phyloP scores from a whole-genome alignment of 129 eudicot species.

The Lonicera japonica region DNA sequence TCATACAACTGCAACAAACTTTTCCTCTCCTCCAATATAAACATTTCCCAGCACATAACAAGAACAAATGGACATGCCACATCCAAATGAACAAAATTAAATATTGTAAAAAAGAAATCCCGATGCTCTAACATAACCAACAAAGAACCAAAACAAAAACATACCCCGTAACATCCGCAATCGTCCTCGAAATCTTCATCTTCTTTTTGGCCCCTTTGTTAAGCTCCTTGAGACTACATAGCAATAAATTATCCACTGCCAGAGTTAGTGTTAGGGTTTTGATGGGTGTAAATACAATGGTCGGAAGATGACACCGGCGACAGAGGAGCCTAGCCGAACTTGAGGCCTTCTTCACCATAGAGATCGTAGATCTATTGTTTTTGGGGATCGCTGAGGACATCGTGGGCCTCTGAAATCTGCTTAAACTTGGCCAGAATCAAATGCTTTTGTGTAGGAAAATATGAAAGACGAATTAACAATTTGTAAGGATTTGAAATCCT shows the following conservation, averaged over 20 bases:
- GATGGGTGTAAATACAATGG: constrained; percentile 29
- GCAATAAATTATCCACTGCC: constrained; percentile 44
- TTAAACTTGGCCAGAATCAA: constrained; percentile 53
- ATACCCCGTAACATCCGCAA: constrained; percentile 55
- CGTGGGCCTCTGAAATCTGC: constrained; percentile 89
- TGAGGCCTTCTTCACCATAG: constrained; percentile 65
- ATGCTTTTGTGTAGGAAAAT: no score
- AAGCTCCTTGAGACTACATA: constrained; percentile 57
- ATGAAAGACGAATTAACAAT: no score
- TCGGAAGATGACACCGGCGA: constrained; percentile 16
- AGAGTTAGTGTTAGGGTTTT: background rate
- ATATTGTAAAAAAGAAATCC: no score
- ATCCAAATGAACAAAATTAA: no score
- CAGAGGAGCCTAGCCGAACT: constrained; percentile 53
- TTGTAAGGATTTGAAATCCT: no score
- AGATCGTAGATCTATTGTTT: constrained; percentile 57
- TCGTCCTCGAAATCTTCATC: constrained; percentile 61
- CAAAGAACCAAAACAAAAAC: background rate
- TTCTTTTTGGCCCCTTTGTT: constrained; percentile 57
- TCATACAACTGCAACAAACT: no score
- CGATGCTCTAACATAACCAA: no score
- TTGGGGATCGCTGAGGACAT: constrained; percentile 67
- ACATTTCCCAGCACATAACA: no score
- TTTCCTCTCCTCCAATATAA: no score
- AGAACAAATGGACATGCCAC: no score